Percentiles rank a stretch among this genome's conserved stretches.
These are phyloP conservation scores for Zelonia costaricensis DNA, from an alignment of 208 protist species.

Conservation along the genomic window DNA sequence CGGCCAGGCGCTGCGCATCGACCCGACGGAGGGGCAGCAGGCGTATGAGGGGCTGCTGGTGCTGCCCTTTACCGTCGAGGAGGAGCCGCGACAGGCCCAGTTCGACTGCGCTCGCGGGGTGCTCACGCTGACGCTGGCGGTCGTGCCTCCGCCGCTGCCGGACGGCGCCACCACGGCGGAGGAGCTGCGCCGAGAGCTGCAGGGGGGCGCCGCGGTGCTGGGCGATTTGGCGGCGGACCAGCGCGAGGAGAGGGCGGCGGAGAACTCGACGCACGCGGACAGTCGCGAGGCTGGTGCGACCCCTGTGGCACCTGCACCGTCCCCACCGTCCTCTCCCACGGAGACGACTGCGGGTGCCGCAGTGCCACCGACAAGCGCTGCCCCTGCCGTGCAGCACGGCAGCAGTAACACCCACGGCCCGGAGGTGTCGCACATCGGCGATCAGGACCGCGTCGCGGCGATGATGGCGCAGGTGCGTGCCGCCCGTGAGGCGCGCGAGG, in stretches of 20 bases:
- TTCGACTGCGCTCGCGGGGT: slow-evolving; percentile 55
- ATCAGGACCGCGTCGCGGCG: slow-evolving; percentile 27
- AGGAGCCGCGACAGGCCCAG: slow-evolving; percentile 56
- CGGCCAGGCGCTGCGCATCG: slow-evolving; percentile 51
- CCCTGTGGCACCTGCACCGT: background rate
- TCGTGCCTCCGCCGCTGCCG: slow-evolving; percentile 62
- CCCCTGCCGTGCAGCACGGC: too few relatives aligned
- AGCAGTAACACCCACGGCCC: slow-evolving; percentile 1
- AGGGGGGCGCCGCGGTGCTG: slow-evolving; percentile 1
- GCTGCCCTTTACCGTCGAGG: slow-evolving; percentile 80
- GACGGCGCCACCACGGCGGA: slow-evolving; percentile 35
- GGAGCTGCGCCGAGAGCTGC: slow-evolving; percentile 33
- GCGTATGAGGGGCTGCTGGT: slow-evolving; percentile 62
- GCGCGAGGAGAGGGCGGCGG: background rate
- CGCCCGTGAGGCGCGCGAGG: slow-evolving; percentile 42
- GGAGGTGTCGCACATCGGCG: slow-evolving; percentile 26
- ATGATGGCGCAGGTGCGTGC: slow-evolving; percentile 61
- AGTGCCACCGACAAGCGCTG: too few relatives aligned
- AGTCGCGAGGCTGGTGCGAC: background rate
- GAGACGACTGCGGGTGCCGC: background rate
- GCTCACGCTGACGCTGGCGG: slow-evolving; percentile 71
- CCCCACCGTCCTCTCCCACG: background rate
- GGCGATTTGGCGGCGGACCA: slow-evolving; percentile 2
- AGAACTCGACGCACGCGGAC: background rate
- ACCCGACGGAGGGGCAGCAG: slow-evolving; percentile 36